These are phyloP conservation scores for Phytophthora pinifolia DNA, from an alignment of 352 stramenopile species.

Conservation along the genomic window DNA sequence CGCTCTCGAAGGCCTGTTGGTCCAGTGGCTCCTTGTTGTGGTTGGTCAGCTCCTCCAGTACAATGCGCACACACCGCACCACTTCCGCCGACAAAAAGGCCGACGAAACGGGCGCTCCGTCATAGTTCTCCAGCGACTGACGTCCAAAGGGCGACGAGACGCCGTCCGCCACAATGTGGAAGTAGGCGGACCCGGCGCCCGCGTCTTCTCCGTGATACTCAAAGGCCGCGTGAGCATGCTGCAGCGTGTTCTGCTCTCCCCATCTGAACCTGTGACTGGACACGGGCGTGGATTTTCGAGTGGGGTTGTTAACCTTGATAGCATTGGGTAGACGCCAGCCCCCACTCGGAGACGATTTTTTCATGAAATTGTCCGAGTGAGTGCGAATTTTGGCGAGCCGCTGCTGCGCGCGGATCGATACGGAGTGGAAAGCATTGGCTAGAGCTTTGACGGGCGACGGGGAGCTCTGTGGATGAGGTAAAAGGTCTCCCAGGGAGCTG, in stretches of 20 bases:
- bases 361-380: conserved; percentile 43
- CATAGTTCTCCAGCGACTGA: conserved; percentile 24
- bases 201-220: conserved; percentile 76
- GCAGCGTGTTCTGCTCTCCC: conserved; percentile 34
- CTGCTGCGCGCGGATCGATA: conserved; percentile 37
- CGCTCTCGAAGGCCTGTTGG: conserved; percentile 42
- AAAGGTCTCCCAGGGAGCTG: conserved; percentile 50
- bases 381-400: conserved; percentile 45
- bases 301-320: conserved; percentile 35
- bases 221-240: conserved; percentile 45
- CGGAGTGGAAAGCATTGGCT: conserved; percentile 43
- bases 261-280: conserved; percentile 22
- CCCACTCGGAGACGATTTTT: conserved; percentile 19
- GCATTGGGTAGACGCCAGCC: conserved; percentile 32
- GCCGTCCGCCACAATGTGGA: conserved; percentile 80
- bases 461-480: conserved; percentile 28
- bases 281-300: conserved; percentile 16
- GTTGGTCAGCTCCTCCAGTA: conserved; percentile 61
- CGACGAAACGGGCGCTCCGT: conserved; percentile 49
- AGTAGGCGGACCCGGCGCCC: conserved; percentile 50
- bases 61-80: conserved; percentile 45
- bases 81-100: conserved; percentile 56
- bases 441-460: conserved; percentile 38
- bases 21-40: conserved; percentile 46
- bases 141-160: conserved; percentile 65